Evolutionary conservation across 1,284 basidiomycete species (phyloP), one percentile per base, ranked within the genome.

Genomic region (Athelia psychrophila): DNA sequence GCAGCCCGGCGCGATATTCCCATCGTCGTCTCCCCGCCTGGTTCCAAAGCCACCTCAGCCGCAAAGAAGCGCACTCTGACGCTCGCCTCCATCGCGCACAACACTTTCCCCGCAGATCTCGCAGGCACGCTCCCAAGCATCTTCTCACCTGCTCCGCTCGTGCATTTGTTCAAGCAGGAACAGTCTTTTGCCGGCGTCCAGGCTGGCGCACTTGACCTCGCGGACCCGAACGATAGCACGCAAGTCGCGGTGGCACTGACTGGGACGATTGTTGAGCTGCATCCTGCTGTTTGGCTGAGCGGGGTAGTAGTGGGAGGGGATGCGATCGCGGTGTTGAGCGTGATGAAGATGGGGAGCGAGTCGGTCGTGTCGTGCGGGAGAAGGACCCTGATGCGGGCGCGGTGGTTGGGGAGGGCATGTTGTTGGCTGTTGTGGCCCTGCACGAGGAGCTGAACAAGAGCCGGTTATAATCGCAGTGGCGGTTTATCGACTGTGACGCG

Each of bases 291-390:
- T n/a, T n/a, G n/a, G n/a, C 67, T 51, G 2, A 42, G 25, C 18
- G 53, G 36, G 50, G 25, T 40, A 12, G 60, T 72, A 16, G 63
- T 54, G 45, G n/a, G 65, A 64, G 51, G 73, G 3, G 71, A 74
- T 16, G 54, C 64, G 10, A 20, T 74, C 27, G 57, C 69, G 10
- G 62, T 71, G 9, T 48, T 76, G 33, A 73, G 67, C 46, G 67
- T 70, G 23, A 76, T 76, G 74, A 76, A 75, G 64, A 76, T 76
- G 71, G 74, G 74, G 56, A 73, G 60, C 48, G 62, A 67, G 10
- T 64, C 66, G 18, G 52, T 56, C 44, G 56, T 73, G 5, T 58
- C 59, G 44, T 57, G 27, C 27, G 60, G 24, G 70, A 68, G 9
- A 67, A 63, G 46, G 69, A 69, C 3, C 53, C 71, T n/a, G 56